Percentiles rank a stretch among this genome's conserved stretches.
Evolutionary conservation across 805 yeast species (phyloP).

Genomic region (Tetrapisispora fleetii): DNA sequence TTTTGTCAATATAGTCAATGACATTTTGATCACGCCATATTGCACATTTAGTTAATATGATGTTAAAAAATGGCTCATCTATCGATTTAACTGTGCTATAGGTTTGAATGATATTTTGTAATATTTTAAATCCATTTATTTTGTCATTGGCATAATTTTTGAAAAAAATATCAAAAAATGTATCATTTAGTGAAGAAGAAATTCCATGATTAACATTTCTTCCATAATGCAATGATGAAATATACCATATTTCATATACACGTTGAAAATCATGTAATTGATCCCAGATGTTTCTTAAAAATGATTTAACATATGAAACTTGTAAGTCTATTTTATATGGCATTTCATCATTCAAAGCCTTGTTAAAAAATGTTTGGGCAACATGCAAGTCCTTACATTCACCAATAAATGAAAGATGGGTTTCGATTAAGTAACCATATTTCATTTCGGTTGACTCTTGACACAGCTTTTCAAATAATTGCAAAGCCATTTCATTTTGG

Average conservation of each 20-base stretch:
- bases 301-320: conserved; percentile 55
- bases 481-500: conserved; percentile 52
- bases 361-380: conserved; percentile 60
- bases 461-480: conserved; percentile 47
- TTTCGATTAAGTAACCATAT: conserved; percentile 45
- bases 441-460: conserved; percentile 13
- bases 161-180: conserved; percentile 57
- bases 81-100: conserved; percentile 45
- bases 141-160: conserved; percentile 36
- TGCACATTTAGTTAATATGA: conserved; percentile 49
- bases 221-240: conserved; percentile 44
- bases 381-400: conserved; percentile 56
- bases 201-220: conserved; percentile 49
- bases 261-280: conserved; percentile 43
- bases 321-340: conserved; percentile 61
- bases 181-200: conserved; percentile 56
- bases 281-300: conserved; percentile 47
- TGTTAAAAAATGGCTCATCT: conserved; percentile 70
- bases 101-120: conserved; percentile 42
- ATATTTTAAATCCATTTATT: conserved; percentile 41
- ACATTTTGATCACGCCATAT: conserved; percentile 54
- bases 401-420: conserved; percentile 67
- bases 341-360: conserved; percentile 53
- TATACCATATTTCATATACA: conserved; percentile 48
- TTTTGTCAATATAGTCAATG: conserved; percentile 46